Evolutionary conservation across 192 early-diverging fungal genomes (phyloP).

Genomic region (Backusella tuberculispora): DNA sequence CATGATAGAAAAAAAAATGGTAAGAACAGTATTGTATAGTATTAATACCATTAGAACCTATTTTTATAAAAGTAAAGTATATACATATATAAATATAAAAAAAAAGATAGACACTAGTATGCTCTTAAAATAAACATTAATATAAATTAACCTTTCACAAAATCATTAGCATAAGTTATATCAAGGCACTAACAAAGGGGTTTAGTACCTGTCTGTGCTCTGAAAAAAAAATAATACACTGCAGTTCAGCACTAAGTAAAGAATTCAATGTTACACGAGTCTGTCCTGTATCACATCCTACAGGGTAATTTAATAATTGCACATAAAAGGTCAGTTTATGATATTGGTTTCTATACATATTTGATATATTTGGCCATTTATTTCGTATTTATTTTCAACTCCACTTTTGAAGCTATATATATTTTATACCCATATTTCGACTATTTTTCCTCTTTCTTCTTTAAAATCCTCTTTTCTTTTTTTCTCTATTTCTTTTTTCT

Average conservation of each 20-base stretch:
- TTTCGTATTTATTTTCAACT: slow-evolving; percentile 14
- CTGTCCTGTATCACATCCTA: neutral
- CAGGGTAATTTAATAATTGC: slow-evolving; percentile 3
- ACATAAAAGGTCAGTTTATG: neutral
- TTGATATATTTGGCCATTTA: slow-evolving; percentile 6
- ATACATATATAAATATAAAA: neutral
- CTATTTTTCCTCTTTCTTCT: slow-evolving; percentile 14
- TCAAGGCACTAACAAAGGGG: slow-evolving; percentile 8
- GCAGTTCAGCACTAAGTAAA: neutral
- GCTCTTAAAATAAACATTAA: slow-evolving; percentile 2
- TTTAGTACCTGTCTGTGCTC: slow-evolving; percentile 14
- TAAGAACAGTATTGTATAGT: neutral
- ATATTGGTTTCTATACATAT: slow-evolving; percentile 6
- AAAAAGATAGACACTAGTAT: neutral
- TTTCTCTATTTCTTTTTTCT: neutral
- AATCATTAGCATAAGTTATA: slow-evolving; percentile 1
- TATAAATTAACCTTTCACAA: slow-evolving; percentile 12
- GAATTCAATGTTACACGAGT: neutral
- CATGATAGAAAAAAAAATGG: neutral
- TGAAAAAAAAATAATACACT: neutral
- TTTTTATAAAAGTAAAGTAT: neutral
- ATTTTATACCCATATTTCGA: slow-evolving; percentile 2
- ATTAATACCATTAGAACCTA: neutral
- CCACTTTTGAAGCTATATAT: neutral
- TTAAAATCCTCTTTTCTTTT: slow-evolving; percentile 8